Percentiles rank a stretch among this genome's conserved stretches.
These are phyloP conservation scores for Butyriboletus loyo DNA, from an alignment of 768 basidiomycete genomes.

Conservation along the genomic window DNA sequence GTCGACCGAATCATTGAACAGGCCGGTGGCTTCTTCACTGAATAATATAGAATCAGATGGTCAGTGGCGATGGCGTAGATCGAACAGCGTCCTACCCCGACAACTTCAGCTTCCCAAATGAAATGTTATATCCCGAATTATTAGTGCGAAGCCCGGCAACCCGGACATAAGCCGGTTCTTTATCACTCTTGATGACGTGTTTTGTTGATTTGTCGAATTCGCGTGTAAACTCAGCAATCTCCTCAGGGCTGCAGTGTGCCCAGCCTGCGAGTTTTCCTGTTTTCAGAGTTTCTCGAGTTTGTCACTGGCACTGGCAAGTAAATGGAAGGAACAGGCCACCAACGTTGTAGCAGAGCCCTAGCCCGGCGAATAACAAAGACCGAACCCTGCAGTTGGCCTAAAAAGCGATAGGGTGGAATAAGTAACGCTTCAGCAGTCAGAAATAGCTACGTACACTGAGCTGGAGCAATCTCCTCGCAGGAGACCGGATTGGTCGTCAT, in stretches of 20 bases:
- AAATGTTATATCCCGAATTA: neutral
- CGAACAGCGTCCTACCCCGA: conserved; percentile 9
- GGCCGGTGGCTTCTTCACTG: conserved; percentile 5
- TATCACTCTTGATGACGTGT: conserved; percentile 1
- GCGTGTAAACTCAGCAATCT: neutral
- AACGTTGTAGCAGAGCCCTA: conserved; percentile 34
- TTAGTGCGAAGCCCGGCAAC: conserved; percentile 1
- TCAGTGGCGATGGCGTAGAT: neutral
- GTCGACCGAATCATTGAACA: conserved; percentile 6
- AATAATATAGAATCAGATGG: neutral
- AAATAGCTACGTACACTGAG: conserved; percentile 19
- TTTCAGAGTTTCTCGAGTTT: neutral
- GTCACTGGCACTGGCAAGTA: neutral
- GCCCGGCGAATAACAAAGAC: conserved; percentile 45
- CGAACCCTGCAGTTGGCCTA: conserved; percentile 46
- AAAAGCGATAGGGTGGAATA: neutral
- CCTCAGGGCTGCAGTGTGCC: neutral
- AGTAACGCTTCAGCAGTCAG: neutral
- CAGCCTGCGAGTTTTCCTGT: conserved; percentile 3
- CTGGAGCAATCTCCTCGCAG: conserved; percentile 34
- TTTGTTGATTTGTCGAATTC: conserved; percentile 6
- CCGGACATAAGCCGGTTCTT: conserved; percentile 8
- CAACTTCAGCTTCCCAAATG: conserved; percentile 8
- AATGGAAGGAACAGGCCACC: neutral
- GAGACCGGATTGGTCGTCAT: conserved; percentile 17